Evolutionary conservation across 306 rosid genomes (phyloP).

Genomic region (Parietaria judaica): DNA sequence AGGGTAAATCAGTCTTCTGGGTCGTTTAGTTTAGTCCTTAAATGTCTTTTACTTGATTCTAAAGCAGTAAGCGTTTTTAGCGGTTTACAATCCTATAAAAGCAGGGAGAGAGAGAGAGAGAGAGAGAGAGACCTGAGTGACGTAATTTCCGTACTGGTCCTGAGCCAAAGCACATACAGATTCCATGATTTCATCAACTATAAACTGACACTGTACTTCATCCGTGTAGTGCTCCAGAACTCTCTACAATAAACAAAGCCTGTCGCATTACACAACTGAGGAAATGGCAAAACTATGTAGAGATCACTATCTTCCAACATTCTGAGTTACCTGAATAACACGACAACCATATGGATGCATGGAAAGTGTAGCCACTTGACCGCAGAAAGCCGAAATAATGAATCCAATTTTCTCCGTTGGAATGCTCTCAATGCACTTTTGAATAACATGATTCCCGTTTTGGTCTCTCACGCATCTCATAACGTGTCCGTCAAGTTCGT

Average conservation of each 20-base stretch:
- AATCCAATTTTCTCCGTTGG: constrained; percentile 49
- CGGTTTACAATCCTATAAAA: too few species aligned
- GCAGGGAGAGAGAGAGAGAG: neutral
- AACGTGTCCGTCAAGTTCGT: constrained; percentile 60
- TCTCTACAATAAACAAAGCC: constrained; percentile 36
- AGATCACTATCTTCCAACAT: neutral
- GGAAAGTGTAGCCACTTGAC: constrained; percentile 46
- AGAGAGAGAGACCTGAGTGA: constrained; percentile 44
- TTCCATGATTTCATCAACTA: constrained; percentile 55
- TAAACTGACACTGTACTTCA: constrained; percentile 36
- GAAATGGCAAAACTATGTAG: constrained; percentile 3
- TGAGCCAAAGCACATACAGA: constrained; percentile 50
- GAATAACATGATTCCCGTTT: constrained; percentile 72
- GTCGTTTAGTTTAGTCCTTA: too few species aligned
- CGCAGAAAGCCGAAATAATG: constrained; percentile 46
- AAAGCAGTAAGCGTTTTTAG: too few species aligned
- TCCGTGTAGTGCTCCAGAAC: constrained; percentile 64
- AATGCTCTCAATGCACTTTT: constrained; percentile 58
- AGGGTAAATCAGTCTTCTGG: too few species aligned
- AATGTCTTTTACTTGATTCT: too few species aligned
- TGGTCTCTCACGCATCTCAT: constrained; percentile 68
- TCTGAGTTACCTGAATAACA: constrained; percentile 51
- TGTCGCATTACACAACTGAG: neutral
- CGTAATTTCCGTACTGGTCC: constrained; percentile 75
- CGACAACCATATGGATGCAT: constrained; percentile 79